Evolutionary conservation across 306 rosid genomes (phyloP).

Genomic region (Abrus pulchellus): DNA sequence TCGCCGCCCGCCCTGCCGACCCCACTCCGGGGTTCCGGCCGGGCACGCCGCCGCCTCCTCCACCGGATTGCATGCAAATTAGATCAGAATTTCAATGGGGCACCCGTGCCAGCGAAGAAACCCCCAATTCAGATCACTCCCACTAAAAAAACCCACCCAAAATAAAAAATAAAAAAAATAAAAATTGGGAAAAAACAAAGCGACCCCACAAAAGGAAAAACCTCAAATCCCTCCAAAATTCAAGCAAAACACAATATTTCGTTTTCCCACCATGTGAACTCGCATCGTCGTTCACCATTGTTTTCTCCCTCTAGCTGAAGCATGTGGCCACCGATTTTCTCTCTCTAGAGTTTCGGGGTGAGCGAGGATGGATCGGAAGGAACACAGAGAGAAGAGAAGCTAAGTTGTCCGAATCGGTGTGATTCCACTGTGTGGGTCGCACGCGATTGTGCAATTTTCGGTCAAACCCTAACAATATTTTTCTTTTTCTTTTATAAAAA

Average conservation of each 20-base stretch:
- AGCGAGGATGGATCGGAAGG: background rate
- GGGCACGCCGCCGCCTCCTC: constrained; percentile 73
- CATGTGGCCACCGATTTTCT: constrained; percentile 44
- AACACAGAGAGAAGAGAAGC: constrained; percentile 48
- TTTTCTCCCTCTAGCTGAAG: constrained; percentile 38
- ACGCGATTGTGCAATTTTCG: constrained; percentile 64
- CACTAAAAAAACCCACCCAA: constrained; percentile 2
- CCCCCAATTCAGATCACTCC: constrained; percentile 56
- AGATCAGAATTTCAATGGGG: constrained; percentile 45
- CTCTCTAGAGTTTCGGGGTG: constrained; percentile 59
- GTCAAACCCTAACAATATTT: constrained; percentile 70
- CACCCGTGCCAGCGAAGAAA: constrained; percentile 24
- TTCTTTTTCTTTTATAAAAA: background rate
- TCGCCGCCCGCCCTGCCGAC: constrained; percentile 74
- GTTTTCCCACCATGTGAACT: constrained; percentile 60
- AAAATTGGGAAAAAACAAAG: constrained; percentile 8
- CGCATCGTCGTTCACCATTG: constrained; percentile 33
- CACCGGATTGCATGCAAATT: constrained; percentile 88
- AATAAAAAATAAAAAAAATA: background rate
- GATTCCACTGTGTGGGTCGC: constrained; percentile 59
- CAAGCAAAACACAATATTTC: constrained; percentile 48
- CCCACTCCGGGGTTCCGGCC: constrained; percentile 81
- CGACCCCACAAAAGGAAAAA: constrained; percentile 50
- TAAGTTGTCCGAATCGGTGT: constrained; percentile 71
- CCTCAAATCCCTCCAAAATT: constrained; percentile 60